Evolutionary conservation across 495 filamentous ascomycete genomes (phyloP).

Genomic region (Penicillium samsonianum): DNA sequence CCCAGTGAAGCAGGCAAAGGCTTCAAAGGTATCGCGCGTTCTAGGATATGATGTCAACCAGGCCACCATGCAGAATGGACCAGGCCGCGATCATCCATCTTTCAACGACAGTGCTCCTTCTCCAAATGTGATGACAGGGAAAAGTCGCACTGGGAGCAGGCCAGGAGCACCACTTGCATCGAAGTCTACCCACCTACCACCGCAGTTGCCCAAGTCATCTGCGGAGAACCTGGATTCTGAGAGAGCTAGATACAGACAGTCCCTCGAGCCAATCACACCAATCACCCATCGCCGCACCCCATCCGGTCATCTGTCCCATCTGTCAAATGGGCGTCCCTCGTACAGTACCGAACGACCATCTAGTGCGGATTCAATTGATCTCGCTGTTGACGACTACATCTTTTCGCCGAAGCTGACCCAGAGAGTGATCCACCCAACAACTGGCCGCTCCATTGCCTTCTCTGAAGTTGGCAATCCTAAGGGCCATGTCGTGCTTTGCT

Average conservation of each 20-base stretch:
- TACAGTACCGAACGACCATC: constrained; percentile 57
- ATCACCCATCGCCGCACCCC: constrained; percentile 44
- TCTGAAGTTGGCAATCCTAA: constrained; percentile 94
- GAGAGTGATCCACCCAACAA: constrained; percentile 79
- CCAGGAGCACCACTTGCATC: constrained; percentile 47
- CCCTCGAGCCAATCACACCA: constrained; percentile 41
- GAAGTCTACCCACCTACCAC: constrained; percentile 44
- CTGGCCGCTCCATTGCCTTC: constrained; percentile 87
- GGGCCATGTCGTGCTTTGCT: constrained; percentile 92
- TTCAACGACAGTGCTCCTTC: constrained; percentile 68
- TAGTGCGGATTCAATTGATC: constrained; percentile 84
- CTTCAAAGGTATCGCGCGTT: constrained; percentile 10
- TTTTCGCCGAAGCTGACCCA: constrained; percentile 82
- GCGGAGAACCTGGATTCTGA: constrained; percentile 41
- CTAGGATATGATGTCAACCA: constrained; percentile 10
- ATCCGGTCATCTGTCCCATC: constrained; percentile 37
- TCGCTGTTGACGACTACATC: constrained; percentile 83
- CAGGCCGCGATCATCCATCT: constrained; percentile 18
- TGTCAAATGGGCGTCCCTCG: constrained; percentile 33
- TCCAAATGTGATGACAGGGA: constrained; percentile 59
- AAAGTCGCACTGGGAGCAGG: constrained; percentile 52
- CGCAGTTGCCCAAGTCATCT: constrained; percentile 39
- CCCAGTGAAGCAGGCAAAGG: constrained; percentile 24
- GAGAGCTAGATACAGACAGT: constrained; percentile 37
- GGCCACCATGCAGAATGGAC: constrained; percentile 20